A percentile compares a stretch with the other conserved stretches of the same genome.
Conservation (phyloP, 129 eudicot genomes). For the Artemisia annua region DNA sequence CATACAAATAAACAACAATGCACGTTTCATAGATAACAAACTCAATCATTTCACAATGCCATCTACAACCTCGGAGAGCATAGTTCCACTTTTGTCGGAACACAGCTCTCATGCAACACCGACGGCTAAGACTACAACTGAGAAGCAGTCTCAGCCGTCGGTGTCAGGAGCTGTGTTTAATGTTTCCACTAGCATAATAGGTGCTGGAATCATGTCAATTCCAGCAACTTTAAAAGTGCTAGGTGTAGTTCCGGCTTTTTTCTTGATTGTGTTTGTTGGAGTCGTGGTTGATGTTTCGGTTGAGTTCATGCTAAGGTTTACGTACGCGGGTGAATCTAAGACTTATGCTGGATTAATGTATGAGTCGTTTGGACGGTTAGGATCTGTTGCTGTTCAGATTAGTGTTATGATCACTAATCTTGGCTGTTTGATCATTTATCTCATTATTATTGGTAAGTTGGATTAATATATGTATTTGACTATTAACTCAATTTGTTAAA, state of each 20-base stretch:
- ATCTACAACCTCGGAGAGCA: slow-evolving; percentile 25
- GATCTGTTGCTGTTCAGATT: slow-evolving; percentile 77
- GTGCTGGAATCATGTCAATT: slow-evolving; percentile 97
- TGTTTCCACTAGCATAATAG: slow-evolving; percentile 88
- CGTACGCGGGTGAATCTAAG: slow-evolving; percentile 54
- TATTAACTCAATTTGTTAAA: neutral
- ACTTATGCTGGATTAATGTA: slow-evolving; percentile 82
- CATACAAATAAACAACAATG: neutral
- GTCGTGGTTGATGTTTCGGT: slow-evolving; percentile 72
- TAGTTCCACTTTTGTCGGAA: slow-evolving; percentile 57
- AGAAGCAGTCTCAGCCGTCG: slow-evolving; percentile 54
- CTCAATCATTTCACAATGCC: slow-evolving; percentile 36
- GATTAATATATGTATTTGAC: neutral
- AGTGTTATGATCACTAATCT: slow-evolving; percentile 67
- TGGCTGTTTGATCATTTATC: slow-evolving; percentile 88
- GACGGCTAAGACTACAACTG: neutral
- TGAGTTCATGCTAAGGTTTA: slow-evolving; percentile 70
- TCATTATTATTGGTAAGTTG: slow-evolving; percentile 76
- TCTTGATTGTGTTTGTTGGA: slow-evolving; percentile 61
- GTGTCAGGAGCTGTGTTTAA: slow-evolving; percentile 85
- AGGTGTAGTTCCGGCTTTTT: slow-evolving; percentile 78
- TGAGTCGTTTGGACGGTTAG: slow-evolving; percentile 84
- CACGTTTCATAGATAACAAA: slow-evolving; percentile 8
- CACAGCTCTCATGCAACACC: slow-evolving; percentile 9
- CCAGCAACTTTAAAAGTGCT: slow-evolving; percentile 92